Evolutionary conservation across 306 rosid genomes (phyloP).

Genomic region (Carpinus fangiana): DNA sequence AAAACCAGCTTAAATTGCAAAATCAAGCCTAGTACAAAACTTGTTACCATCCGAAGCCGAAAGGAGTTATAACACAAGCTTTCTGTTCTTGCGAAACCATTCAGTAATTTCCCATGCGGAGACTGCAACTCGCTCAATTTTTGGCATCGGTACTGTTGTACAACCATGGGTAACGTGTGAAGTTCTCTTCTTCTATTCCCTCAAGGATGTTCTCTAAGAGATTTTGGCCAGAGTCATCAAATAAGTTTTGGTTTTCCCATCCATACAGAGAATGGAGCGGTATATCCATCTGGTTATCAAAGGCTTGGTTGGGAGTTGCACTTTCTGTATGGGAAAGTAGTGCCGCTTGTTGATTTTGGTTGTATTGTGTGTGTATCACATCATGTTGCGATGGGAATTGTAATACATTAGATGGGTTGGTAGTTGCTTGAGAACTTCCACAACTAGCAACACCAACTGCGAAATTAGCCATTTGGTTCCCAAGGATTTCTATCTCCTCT

Average conservation of each 20-base stretch:
- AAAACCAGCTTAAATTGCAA: constrained; percentile 9
- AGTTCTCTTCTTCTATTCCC: constrained; percentile 55
- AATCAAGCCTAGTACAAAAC: constrained; percentile 1
- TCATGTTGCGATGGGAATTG: constrained; percentile 44
- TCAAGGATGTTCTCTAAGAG: constrained; percentile 50
- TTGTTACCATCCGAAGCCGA: constrained; percentile 1
- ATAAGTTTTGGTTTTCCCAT: constrained; percentile 39
- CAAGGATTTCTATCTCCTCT: constrained; percentile 79
- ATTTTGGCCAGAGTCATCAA: constrained; percentile 39
- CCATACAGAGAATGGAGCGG: constrained; percentile 46
- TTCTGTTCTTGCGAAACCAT: not conserved
- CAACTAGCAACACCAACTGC: constrained; percentile 23
- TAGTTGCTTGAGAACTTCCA: constrained; percentile 37
- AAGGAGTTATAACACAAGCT: constrained; percentile 9
- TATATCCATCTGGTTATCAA: constrained; percentile 34
- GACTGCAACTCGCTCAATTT: constrained; percentile 24
- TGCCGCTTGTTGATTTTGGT: constrained; percentile 42
- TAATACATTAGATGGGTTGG: constrained; percentile 27
- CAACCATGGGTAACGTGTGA: constrained; percentile 51
- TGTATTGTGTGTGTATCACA: constrained; percentile 33
- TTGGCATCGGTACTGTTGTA: constrained; percentile 31
- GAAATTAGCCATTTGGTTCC: constrained; percentile 48
- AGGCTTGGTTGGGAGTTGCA: constrained; percentile 28
- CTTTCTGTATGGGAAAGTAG: constrained; percentile 34
- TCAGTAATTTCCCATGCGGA: constrained; percentile 1